These are phyloP conservation scores for Mortierella sp. DNA, from an alignment of 371 early-diverging fungal genomes.

Conservation along the genomic window DNA sequence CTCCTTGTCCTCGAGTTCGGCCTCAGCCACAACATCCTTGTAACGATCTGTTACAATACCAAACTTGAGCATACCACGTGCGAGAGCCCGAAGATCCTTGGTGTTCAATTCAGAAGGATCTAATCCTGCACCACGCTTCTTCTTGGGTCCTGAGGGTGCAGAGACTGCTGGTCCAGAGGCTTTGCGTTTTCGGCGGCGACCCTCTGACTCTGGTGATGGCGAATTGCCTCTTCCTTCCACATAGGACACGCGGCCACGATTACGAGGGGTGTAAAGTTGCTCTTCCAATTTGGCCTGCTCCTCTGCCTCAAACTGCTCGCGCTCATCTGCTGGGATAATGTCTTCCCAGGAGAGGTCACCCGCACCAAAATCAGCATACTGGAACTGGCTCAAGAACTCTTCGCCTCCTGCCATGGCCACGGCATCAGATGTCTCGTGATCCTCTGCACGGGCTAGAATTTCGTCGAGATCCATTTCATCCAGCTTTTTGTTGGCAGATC, in stretches of 20 bases:
- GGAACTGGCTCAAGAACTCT: conserved; percentile 94
- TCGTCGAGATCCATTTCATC: conserved; percentile 96
- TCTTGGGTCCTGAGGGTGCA: conserved; percentile 40
- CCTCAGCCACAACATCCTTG: conserved; percentile 81
- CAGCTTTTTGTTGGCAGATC: conserved; percentile 70
- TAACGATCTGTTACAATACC: conserved; percentile 83
- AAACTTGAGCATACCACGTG: conserved; percentile 81
- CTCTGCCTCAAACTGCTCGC: conserved; percentile 74
- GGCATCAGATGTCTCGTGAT: conserved; percentile 83
- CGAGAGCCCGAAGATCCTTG: conserved; percentile 84
- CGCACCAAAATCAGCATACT: conserved; percentile 92
- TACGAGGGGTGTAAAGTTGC: conserved; percentile 47
- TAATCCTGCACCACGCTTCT: conserved; percentile 49
- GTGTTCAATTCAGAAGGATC: conserved; percentile 65
- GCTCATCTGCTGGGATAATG: conserved; percentile 91
- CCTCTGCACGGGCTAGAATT: conserved; percentile 94
- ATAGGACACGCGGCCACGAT: conserved; percentile 48
- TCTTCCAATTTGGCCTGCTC: conserved; percentile 56
- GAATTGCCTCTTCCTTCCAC: conserved; percentile 47
- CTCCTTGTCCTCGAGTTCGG: conserved; percentile 80
- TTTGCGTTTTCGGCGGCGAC: conserved; percentile 50
- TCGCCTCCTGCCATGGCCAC: conserved; percentile 77
- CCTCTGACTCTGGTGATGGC: conserved; percentile 54
- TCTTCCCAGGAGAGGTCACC: conserved; percentile 93
- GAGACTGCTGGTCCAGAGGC: conserved; percentile 27